Base-by-base conservation (phyloP, 2,329 filamentous ascomycete species). In the Diaporthe humulicola region DNA sequence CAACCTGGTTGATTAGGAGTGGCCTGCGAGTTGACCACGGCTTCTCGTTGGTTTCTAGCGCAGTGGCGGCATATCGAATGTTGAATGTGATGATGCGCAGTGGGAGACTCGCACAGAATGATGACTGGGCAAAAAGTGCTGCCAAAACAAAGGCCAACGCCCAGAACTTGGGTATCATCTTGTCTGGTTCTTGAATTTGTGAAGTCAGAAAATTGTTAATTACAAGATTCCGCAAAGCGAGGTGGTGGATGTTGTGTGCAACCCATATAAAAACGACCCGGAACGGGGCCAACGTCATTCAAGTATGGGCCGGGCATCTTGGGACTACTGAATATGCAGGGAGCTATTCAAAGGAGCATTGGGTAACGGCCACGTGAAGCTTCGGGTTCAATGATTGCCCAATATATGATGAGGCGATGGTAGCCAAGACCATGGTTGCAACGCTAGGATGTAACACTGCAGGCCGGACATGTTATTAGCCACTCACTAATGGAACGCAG, bases 31-130 rank as follows among this genome's bases (percentile, higher is more conserved):
- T 78, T 15, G 81, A 73, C 87, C 87, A 88, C 14, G 80, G 83
- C 30, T 84, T 81, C 74, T 88, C 87, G 73, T 83, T 84, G 60
- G 77, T 78, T 73, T 83, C 82, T 0, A 83, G 84, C 8, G 73
- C 76, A 1, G 81, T 77, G 12, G 85, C 85, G 6, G 86, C 87
- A 78, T 87, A 88, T 64, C 87, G 86, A 74, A 88, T 87, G 78
- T 89, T 89, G 80, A 87, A 85, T 50, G 85, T 84, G 36, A 88
- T 77, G 70, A 88, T 76, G 57, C 87, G 85, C 45, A 87, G 73
- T 42, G 79, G 70, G 9, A 73, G 71, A 15, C 60, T 58, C 19
- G 57, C 58, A 14, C 45, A 69, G 15, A 69, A 22, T 22, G 48
- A 38, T 38, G 64, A 40, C 1, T 67, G 45, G 12, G 48, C 45